Percentiles rank a stretch among this genome's conserved stretches.
These are phyloP conservation scores for Anastatica hierochuntica DNA, from an alignment of 345 rosid species.

Conservation along the genomic window DNA sequence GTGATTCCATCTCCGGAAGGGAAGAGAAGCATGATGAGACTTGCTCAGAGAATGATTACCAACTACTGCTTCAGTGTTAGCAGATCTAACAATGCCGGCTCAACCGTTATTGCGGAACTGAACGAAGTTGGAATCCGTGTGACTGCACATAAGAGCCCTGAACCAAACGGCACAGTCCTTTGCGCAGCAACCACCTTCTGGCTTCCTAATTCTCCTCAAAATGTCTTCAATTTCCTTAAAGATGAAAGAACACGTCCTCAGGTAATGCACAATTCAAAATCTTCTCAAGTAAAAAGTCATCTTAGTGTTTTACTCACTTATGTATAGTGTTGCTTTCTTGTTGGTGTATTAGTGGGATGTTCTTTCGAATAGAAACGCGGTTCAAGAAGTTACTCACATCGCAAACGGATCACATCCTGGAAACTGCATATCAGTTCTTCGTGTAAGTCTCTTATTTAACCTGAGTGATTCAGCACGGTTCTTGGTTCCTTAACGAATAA, in stretches of 20 bases:
- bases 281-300: no score
- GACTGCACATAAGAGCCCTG: conserved; percentile 64
- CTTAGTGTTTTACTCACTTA: no score
- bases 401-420: conserved; percentile 87
- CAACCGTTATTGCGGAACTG: conserved; percentile 56
- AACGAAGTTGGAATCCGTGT: conserved; percentile 76
- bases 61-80: conserved; percentile 75
- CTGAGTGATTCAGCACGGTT: background rate
- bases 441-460: conserved; percentile 40
- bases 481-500: background rate
- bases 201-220: conserved; percentile 77
- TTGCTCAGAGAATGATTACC: conserved; percentile 82
- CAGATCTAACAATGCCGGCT: conserved; percentile 56
- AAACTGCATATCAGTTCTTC: conserved; percentile 83
- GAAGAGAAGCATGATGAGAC: conserved; percentile 94
- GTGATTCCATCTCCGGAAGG: conserved; percentile 82
- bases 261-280: conserved; percentile 31
- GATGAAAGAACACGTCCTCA: conserved; percentile 90
- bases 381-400: conserved; percentile 89
- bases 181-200: conserved; percentile 91
- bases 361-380: conserved; percentile 74
- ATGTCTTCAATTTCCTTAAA: conserved; percentile 68
- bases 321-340: no score
- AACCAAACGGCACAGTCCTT: conserved; percentile 75
- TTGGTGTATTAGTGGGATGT: conserved; percentile 87